Evolutionary conservation across 1,284 basidiomycete genomes (phyloP), one percentile per base, ranked within the genome.

Genomic region (Moesziomyces antarcticus): DNA sequence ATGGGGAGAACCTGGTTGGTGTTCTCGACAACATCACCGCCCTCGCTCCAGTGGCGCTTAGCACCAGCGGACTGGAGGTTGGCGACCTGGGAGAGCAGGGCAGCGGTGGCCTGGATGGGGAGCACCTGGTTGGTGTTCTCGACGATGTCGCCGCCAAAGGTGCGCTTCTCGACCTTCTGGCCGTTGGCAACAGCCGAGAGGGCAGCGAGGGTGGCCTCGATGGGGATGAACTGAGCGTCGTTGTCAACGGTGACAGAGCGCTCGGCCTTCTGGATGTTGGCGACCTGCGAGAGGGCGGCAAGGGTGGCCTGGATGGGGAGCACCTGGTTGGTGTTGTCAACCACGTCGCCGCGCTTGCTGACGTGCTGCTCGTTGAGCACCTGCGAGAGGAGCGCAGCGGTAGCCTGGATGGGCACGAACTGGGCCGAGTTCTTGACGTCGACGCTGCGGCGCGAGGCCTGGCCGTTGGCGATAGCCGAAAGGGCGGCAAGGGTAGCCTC

Each of bases 231-330:
- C 50, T 57, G 50, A 30, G 20, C 43, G 20, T 25, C 5, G 51
- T 54, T 57, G 25, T 57, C 50, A 35, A 65, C 50, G 18, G 25
- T n/a, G 54, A 20, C 14, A 42, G 25, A 24, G n/a, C 41, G 46
- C 46, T 56, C 41, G 47, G 50, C 58, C 18, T 50, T 45, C 55
- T 68, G 65, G 21, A 25, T 22, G 56, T 70, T 70, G 35, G 45
- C 52, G 30, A 64, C 68, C 37, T 59, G 18, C n/a, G 68, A 65
- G 41, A 71, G 58, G 21, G 40, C 41, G 20, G 68, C 68, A 42
- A 41, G 16, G 33, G 68, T 71, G n/a, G 45, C 61, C 68, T 71
- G 57, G 51, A 71, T 62, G 42, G 62, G 68, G 30, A 65, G 42
- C 8, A 71, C 47, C 61, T 65, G 61, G 61, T 56, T 60, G 51